These are phyloP conservation scores for Collybia nuda DNA, from an alignment of 768 basidiomycete genomes.

Conservation along the genomic window DNA sequence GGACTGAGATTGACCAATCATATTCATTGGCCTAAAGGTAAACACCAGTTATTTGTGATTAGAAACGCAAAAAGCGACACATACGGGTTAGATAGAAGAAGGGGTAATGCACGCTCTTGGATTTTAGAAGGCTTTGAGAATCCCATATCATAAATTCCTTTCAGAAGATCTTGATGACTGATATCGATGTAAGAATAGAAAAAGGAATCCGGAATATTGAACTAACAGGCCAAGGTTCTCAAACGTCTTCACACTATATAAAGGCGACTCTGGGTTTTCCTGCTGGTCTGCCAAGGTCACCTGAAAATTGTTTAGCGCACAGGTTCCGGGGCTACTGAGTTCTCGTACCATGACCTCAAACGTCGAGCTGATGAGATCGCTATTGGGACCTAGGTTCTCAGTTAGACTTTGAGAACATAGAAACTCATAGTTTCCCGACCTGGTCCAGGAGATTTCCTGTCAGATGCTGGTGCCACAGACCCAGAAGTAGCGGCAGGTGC, in stretches of 20 bases:
- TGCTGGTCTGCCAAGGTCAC: conserved; percentile 98
- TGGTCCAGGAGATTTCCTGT: conserved; percentile 23
- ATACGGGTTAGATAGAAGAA: conserved; percentile 88
- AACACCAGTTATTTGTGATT: not conserved
- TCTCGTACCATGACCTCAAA: conserved; percentile 77
- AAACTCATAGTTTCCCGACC: conserved; percentile 14
- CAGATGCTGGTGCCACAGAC: conserved; percentile 20
- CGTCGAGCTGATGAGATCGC: conserved; percentile 73
- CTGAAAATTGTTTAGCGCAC: conserved; percentile 33
- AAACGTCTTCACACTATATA: conserved; percentile 91
- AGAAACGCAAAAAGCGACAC: conserved; percentile 20
- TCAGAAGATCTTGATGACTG: conserved; percentile 85
- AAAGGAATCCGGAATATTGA: not conserved
- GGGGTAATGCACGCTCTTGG: conserved; percentile 93
- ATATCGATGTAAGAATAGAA: not conserved
- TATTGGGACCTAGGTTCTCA: conserved; percentile 27
- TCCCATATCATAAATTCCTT: conserved; percentile 92
- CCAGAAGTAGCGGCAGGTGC: conserved; percentile 24
- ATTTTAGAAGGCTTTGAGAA: conserved; percentile 99
- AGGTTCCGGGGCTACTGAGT: too few species aligned
- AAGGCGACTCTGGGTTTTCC: conserved; percentile 91
- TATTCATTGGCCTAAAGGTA: conserved; percentile 83
- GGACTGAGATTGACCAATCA: conserved; percentile 99
- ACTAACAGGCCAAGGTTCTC: conserved; percentile 94
- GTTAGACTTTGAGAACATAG: not conserved